These are phyloP conservation scores for Aspergillus neotritici DNA, from an alignment of 2,329 filamentous ascomycete genomes.

Conservation along the genomic window DNA sequence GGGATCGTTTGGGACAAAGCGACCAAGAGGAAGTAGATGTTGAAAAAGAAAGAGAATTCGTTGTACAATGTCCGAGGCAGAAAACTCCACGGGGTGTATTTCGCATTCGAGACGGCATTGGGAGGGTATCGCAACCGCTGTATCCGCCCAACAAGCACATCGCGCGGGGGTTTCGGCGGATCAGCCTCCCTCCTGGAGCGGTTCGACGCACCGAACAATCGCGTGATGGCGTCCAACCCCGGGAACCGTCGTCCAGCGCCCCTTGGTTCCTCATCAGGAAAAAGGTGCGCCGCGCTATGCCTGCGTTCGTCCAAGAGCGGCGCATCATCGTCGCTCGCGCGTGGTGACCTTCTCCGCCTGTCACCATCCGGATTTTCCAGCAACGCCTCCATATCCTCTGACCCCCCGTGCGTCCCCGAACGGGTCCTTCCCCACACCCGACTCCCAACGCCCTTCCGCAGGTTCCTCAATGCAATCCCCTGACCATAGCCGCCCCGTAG, in stretches of 20 bases:
- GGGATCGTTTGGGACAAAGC: constrained; percentile 91
- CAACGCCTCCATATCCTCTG: constrained; percentile 61
- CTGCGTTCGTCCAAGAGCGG: constrained; percentile 58
- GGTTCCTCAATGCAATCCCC: constrained; percentile 44
- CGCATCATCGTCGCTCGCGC: constrained; percentile 65
- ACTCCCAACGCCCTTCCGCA: constrained; percentile 47
- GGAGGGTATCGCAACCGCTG: constrained; percentile 75
- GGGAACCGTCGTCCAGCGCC: constrained; percentile 58
- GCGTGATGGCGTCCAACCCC: constrained; percentile 54
- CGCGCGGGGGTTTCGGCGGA: constrained; percentile 55
- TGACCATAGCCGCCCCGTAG: constrained; percentile 29
- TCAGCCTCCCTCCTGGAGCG: constrained; percentile 31
- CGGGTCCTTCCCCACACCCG: constrained; percentile 35
- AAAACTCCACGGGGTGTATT: constrained; percentile 94
- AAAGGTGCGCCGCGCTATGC: constrained; percentile 34
- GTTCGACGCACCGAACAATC: constrained; percentile 21
- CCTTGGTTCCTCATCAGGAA: constrained; percentile 35
- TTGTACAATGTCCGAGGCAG: constrained; percentile 93
- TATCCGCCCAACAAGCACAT: constrained; percentile 66
- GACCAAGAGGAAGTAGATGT: constrained; percentile 96
- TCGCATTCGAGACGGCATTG: constrained; percentile 92
- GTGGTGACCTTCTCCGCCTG: constrained; percentile 53
- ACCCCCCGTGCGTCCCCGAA: constrained; percentile 37
- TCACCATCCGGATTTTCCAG: constrained; percentile 58
- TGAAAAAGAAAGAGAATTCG: constrained; percentile 99